These are phyloP conservation scores for Taphrina flavorubra DNA, from an alignment of 1,139 yeast genomes.

Conservation along the genomic window DNA sequence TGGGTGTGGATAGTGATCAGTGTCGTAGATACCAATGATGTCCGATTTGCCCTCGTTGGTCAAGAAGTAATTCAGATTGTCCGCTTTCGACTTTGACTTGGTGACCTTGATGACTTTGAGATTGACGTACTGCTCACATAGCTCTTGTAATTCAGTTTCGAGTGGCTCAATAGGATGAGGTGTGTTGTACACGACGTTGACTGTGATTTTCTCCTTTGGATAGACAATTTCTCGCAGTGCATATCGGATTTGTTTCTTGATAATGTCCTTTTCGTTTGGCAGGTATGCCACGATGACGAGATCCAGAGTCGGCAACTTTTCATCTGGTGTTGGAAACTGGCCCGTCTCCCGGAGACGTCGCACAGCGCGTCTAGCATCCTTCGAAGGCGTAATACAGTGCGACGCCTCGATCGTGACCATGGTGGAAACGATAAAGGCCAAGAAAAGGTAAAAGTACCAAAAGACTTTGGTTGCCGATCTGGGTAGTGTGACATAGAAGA, in stretches of 20 bases:
- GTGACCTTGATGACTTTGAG: constrained; percentile 36
- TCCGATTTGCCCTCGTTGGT: constrained; percentile 36
- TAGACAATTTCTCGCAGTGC: constrained; percentile 40
- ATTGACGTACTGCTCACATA: constrained; percentile 28
- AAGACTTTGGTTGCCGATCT: constrained; percentile 35
- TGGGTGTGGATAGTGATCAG: constrained; percentile 40
- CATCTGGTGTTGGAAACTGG: constrained; percentile 39
- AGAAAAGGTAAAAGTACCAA: constrained; percentile 37
- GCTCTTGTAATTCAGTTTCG: constrained; percentile 35
- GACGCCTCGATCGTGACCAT: constrained; percentile 41
- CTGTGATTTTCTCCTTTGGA: constrained; percentile 40
- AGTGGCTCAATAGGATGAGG: constrained; percentile 39
- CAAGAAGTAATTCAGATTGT: constrained; percentile 35
- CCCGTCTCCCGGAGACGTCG: constrained; percentile 40
- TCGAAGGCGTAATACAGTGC: constrained; percentile 39
- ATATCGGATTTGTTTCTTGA: constrained; percentile 40
- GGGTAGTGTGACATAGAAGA: constrained; percentile 36
- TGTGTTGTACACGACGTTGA: constrained; percentile 40
- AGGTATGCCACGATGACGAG: constrained; percentile 39
- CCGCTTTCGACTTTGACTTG: constrained; percentile 36
- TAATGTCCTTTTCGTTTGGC: constrained; percentile 39
- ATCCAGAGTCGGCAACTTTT: constrained; percentile 35
- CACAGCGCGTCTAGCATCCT: constrained; percentile 39
- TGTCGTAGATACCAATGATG: constrained; percentile 41
- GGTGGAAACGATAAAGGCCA: constrained; percentile 34